A percentile compares a stretch with the other conserved stretches of the same genome.
Conservation (phyloP, 202 grass and related monocot genomes). For the Miscanthus sacchariflorus region DNA sequence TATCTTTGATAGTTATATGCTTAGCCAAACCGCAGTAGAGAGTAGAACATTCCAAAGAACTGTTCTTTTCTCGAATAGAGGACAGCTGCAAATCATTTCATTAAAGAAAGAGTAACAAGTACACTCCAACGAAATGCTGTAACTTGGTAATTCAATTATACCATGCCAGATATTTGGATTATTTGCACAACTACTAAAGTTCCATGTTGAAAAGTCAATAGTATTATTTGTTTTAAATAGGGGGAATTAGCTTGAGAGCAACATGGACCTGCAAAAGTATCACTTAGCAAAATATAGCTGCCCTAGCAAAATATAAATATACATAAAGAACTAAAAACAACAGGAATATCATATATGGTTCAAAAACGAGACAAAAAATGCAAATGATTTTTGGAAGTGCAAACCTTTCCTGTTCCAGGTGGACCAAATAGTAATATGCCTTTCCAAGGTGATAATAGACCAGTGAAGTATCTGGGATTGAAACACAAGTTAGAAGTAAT, state of each 20-base stretch:
- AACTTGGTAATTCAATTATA: background rate
- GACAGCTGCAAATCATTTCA: background rate
- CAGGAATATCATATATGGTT: background rate
- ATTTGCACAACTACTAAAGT: background rate
- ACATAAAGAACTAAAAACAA: background rate
- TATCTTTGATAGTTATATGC: conserved; percentile 4
- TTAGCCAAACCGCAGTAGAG: background rate
- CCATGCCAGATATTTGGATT: background rate
- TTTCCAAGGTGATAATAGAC: conserved; percentile 97
- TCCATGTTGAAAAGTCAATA: background rate
- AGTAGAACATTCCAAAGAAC: background rate
- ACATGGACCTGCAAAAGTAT: background rate
- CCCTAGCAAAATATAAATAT: background rate
- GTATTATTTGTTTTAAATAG: background rate
- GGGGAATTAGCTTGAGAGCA: background rate
- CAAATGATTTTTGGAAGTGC: conserved; percentile 30
- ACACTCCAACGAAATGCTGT: background rate
- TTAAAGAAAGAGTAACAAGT: background rate
- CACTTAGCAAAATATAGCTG: background rate
- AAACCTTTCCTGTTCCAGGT: conserved; percentile 96
- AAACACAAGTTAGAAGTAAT: background rate
- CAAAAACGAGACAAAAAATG: background rate
- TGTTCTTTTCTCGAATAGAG: background rate
- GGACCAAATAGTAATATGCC: conserved; percentile 96
- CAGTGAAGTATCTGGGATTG: conserved; percentile 75